Evolutionary conservation across 2,329 filamentous ascomycete genomes (phyloP), one percentile per base, ranked within the genome.

Genomic region (Aspergillus transmontanensis): DNA sequence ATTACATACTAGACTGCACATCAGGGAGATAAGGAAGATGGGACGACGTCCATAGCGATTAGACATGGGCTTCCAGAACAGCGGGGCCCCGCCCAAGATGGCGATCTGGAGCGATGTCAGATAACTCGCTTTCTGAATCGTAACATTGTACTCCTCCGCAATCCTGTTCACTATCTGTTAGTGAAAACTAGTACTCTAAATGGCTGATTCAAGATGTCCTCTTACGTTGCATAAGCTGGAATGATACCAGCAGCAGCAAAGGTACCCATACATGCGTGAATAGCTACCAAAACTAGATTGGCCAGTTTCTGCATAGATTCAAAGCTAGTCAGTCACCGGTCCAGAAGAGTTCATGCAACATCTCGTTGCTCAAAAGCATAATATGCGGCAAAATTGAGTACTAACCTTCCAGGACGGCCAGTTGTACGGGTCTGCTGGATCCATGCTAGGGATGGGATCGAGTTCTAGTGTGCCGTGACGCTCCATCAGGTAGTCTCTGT

Each of bases 201-300:
- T 14, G 19, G 2, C 10, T 34, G 28, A 51, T 41, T 14, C 57
- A n/a, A 61, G 26, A 6, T n/a, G 23, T 39, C 39, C n/a, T 34
- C 63, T 43, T 57, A 67, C 65, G 60, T 76, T 53, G 81, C 77
- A 72, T 84, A 88, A 4, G 84, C 85, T 3, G 85, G 83, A 60
- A 86, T 85, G 65, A 88, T 86, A 9, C 79, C 76, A 0, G 84
- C 80, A 2, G 85, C 84, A 4, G 79, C 85, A 68, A 87, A 87
- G 11, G 84, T 85, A 54, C 81, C 80, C 83, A 87, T 87, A 74
- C 83, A 83, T 46, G 85, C 84, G 62, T 87, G 84, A 66, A 86
- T 85, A 1, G 85, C 84, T 19, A 88, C 84, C 34, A 87, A 78
- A 21, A 83, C 64, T 1, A 88, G 75, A 66, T 87, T 86, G 60